Evolutionary conservation across 352 stramenopile species (phyloP), one percentile per base, ranked within the genome.

Genomic region (Phytophthora idaei): DNA sequence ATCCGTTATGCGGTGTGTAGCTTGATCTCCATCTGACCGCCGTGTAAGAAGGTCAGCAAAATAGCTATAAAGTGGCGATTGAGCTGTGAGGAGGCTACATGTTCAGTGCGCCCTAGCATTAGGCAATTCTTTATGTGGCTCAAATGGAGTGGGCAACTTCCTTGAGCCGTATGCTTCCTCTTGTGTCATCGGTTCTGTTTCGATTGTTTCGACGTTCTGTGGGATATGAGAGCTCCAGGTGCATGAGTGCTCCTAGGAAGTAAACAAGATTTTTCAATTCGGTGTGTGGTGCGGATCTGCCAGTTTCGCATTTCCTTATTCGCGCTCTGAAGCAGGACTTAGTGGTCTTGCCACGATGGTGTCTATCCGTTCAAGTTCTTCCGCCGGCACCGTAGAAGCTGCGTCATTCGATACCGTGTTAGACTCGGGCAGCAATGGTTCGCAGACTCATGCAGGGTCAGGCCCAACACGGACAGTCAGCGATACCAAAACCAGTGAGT

Each of bases 91-190:
- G 36, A 50, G 46, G 32, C 44, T 57, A 34, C 60, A 55, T 49
- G 54, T 54, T 64, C 62, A 34, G 45, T 34, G 21, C 34, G 12
- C 41, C 32, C 48, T 17, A 61, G 46, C 51, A 44, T 72, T 72
- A 69, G 62, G 29, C 41, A 69, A 72, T 59, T 63, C n/a, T 14
- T 9, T 57, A 15, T 56, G 61, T 74, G 67, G 61, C 45, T 73
- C 65, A 5, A 28, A 57, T 3, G 46, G 46, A 6, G 48, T 66
- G 32, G 15, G 52, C 27, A 39, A 34, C 44, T 42, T 63, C 27
- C 32, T 48, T 21, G 5, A 55, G 31, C 60, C 46, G 44, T 66
- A 61, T 54, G 27, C 15, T 55, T 66, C 42, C 41, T 46, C 41
- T 57, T 46, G 53, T 65, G 66, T 65, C 65, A 57, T 64, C 32